Evolutionary conservation across 2,329 filamentous ascomycete genomes (phyloP), one percentile per base, ranked within the genome.

Genomic region (Talaromyces sp.): DNA sequence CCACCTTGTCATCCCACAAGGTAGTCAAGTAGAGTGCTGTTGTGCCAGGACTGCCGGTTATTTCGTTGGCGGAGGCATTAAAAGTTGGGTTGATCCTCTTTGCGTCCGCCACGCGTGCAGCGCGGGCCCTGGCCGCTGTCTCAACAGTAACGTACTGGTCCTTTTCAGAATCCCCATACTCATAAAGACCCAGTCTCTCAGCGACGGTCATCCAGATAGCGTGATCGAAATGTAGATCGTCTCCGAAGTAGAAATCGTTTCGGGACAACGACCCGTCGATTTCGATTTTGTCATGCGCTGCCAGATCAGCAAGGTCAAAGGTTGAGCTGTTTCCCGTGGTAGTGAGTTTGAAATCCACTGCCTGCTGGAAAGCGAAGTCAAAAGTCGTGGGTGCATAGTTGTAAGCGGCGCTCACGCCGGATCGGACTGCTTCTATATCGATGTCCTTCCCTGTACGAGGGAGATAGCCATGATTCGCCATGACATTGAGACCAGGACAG

Each of bases 181-280:
- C 42, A 30, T 57, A 60, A 25, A 60, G 30, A 56, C 53, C 42
- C 1, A 60, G 58, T 25, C 28, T 60, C 4, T 56, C 39, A 19
- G 58, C 58, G 2, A 47, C 55, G 19, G 52, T 56, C 39, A 27
- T 22, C 53, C 58, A 60, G 25, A 60, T 60, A 10, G 19, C 19
- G 10, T 47, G 53, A 7, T 60, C 39, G 9, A 60, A 60, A 44
- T 28, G 44, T 17, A 55, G 25, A 42, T 61, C 70, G 62, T 76
- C 67, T 25, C 74, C 72, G 30, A 72, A 67, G 59, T 66, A 71
- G 49, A 66, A 69, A 59, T 77, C 74, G 15, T 69, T 65, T 28
- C 75, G 68, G 25, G 67, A 71, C 32, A 77, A 62, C 32, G 69
- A 72, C 6, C 68, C 72, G 58, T 76, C 74, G 64, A 77, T 72